Conservation (phyloP, 2,329 filamentous ascomycete genomes). For the Bisporella sp. region DNA sequence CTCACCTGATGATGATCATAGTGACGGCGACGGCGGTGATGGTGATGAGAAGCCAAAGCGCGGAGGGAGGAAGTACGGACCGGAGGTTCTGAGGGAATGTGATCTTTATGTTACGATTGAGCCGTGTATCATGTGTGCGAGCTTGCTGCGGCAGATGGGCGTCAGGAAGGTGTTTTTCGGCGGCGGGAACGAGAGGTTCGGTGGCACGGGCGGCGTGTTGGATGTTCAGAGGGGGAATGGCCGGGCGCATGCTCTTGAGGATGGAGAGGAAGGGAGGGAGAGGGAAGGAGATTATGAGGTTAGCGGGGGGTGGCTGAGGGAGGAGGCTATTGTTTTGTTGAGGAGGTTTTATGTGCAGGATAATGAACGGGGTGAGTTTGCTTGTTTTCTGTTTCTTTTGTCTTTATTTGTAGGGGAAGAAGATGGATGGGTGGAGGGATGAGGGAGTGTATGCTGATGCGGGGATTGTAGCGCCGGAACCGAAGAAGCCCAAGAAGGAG, state of each 20-base stretch:
- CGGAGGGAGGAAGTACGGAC: slow-evolving; percentile 40
- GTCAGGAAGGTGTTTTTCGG: slow-evolving; percentile 92
- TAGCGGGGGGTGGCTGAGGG: slow-evolving; percentile 75
- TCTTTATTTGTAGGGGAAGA: not conserved
- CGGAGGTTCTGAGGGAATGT: slow-evolving; percentile 60
- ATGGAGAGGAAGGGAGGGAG: slow-evolving; percentile 68
- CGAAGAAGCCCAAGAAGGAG: slow-evolving; percentile 23
- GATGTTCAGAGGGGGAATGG: slow-evolving; percentile 54
- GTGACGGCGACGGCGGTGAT: slow-evolving; percentile 13
- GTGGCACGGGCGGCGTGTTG: slow-evolving; percentile 90
- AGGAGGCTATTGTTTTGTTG: slow-evolving; percentile 88
- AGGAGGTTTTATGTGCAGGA: slow-evolving; percentile 97
- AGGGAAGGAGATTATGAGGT: slow-evolving; percentile 76
- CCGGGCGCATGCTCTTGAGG: slow-evolving; percentile 17
- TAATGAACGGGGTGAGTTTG: slow-evolving; percentile 77
- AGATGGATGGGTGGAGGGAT: not conserved
- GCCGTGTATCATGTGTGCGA: slow-evolving; percentile 98
- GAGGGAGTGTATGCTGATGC: slow-evolving; percentile 3
- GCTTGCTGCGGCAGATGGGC: slow-evolving; percentile 77
- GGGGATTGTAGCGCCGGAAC: slow-evolving; percentile 22
- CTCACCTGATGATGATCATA: slow-evolving; percentile 25
- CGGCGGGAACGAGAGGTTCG: slow-evolving; percentile 93
- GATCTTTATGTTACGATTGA: slow-evolving; percentile 96
- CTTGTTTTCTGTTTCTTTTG: not conserved
- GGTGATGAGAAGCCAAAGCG: slow-evolving; percentile 20